Percentiles rank a stretch among this genome's conserved stretches.
These are phyloP conservation scores for Lactifluus pinguis DNA, from an alignment of 768 basidiomycete species.

Conservation along the genomic window DNA sequence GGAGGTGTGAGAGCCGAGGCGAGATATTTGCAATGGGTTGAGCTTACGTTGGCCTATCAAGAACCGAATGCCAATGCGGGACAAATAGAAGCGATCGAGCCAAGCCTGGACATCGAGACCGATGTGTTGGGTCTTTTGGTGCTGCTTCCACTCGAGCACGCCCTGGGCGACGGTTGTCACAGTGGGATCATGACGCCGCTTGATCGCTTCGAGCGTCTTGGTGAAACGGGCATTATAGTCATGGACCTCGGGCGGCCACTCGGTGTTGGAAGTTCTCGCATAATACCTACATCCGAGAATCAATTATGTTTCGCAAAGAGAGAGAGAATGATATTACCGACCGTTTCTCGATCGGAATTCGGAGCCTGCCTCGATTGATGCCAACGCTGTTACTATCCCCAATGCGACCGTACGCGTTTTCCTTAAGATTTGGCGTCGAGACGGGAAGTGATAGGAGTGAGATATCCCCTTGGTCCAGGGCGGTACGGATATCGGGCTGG, in stretches of 20 bases:
- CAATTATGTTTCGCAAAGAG: background rate
- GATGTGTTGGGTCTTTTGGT: conserved; percentile 57
- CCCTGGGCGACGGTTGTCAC: conserved; percentile 97
- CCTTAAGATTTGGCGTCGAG: conserved; percentile 63
- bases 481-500: conserved; percentile 56
- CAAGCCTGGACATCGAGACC: conserved; percentile 88
- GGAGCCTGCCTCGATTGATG: conserved; percentile 39
- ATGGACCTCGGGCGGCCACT: conserved; percentile 88
- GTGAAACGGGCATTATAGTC: conserved; percentile 94
- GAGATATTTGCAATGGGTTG: background rate
- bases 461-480: conserved; percentile 41
- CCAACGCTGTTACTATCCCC: conserved; percentile 33
- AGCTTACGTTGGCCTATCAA: conserved; percentile 84
- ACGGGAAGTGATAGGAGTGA: conserved; percentile 57
- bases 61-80: conserved; percentile 91
- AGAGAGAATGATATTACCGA: conserved; percentile 28
- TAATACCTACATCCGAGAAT: conserved; percentile 57
- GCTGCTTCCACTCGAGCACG: conserved; percentile 90
- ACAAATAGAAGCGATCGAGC: conserved; percentile 96
- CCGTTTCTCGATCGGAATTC: conserved; percentile 83
- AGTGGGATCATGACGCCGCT: conserved; percentile 91
- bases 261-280: conserved; percentile 56
- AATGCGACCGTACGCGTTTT: conserved; percentile 23
- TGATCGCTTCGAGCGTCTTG: conserved; percentile 76
- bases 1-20: background rate